phyloP scores from a whole-genome alignment of 345 rosid genomes.

The Corymbia maculata region DNA sequence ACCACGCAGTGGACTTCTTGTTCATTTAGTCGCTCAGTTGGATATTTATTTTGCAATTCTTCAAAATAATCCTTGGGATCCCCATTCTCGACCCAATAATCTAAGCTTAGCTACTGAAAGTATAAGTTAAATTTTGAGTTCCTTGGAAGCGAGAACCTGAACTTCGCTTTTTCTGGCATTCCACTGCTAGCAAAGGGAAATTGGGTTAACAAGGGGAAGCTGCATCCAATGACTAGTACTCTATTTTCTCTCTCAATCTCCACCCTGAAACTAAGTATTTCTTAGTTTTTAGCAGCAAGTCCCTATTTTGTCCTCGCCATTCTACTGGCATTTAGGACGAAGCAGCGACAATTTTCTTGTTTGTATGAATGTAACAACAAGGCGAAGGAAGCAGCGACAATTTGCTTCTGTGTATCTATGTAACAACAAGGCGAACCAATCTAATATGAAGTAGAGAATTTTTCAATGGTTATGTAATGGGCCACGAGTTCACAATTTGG shows the following conservation, averaged over 20 bases:
- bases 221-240: neutral
- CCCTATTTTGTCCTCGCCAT: no score
- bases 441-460: no score
- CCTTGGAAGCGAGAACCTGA: neutral
- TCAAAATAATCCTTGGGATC: neutral
- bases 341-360: no score
- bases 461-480: no score
- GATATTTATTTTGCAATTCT: fast-evolving
- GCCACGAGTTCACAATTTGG: no score
- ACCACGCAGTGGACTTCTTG: neutral
- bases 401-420: no score
- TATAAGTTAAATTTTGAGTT: neutral
- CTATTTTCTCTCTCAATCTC: neutral
- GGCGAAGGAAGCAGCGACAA: no score
- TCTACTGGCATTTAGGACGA: no score
- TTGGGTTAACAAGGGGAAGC: neutral
- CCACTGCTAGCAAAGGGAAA: neutral
- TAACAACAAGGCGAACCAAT: no score
- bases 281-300: no score
- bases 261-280: neutral
- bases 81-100: neutral
- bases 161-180: neutral
- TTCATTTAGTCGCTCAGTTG: neutral
- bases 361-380: no score
- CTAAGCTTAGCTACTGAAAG: neutral